A percentile compares a stretch with the other conserved stretches of the same genome.
Evolutionary conservation across 768 basidiomycete genomes (phyloP).

Genomic region (Chalciporus piperatus): DNA sequence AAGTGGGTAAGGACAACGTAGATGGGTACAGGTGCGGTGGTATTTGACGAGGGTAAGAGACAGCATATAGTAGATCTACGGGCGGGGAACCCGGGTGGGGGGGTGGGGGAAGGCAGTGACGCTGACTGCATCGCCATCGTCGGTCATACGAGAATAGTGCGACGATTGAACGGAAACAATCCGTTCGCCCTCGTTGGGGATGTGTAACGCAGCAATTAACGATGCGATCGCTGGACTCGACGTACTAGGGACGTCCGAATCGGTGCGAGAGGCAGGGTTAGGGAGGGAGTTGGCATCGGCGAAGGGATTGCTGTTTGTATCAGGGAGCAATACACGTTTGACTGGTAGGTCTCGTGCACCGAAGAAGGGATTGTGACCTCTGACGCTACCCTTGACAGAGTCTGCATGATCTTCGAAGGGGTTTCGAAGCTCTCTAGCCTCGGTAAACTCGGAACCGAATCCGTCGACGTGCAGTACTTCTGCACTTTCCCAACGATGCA

Average conservation of each 20-base stretch:
- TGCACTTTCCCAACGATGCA: constrained; percentile 69
- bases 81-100: constrained; percentile 15
- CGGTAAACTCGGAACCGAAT: constrained; percentile 11
- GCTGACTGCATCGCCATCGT: constrained; percentile 23
- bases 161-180: constrained; percentile 62
- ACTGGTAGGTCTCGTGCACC: constrained; percentile 38
- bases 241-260: constrained; percentile 23
- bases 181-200: constrained; percentile 46
- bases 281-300: constrained; percentile 32
- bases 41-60: neutral
- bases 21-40: constrained; percentile 6
- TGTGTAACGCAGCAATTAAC: constrained; percentile 65
- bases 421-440: constrained; percentile 14
- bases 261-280: constrained; percentile 23
- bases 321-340: constrained; percentile 16
- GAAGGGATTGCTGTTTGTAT: constrained; percentile 39
- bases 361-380: constrained; percentile 38
- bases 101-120: constrained; percentile 32
- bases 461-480: constrained; percentile 51
- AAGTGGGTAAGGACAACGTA: constrained; percentile 9
- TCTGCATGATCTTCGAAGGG: constrained; percentile 27
- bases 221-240: constrained; percentile 49
- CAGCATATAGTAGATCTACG: constrained; percentile 3
- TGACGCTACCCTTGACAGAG: constrained; percentile 13
- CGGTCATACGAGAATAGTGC: constrained; percentile 25